Evolutionary conservation across 2,329 filamentous ascomycete genomes (phyloP), one percentile per base, ranked within the genome.

Genomic region (Claviceps cyperi): DNA sequence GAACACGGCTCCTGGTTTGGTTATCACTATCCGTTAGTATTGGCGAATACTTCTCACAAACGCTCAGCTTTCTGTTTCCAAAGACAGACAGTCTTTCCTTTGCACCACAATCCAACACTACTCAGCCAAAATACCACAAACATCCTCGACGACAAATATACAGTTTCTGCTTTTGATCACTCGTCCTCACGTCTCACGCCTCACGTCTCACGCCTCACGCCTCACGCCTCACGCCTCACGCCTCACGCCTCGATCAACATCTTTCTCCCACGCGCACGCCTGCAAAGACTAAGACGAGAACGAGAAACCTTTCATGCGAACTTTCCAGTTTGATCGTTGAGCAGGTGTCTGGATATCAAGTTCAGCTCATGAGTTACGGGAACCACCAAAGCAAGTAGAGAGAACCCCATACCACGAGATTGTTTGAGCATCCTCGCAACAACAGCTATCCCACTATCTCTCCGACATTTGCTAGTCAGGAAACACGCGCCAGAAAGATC

Each of bases 351-450:
- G 21, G 39, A 43, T 43, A 36, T 17, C 28, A n/a, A 15, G 40
- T 11, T 39, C 41, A 46, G 28, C 22, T 15, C 15, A 46, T 41
- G 50, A 48, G 43, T 48, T 35, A 43, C 24, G 41, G 46, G 22
- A 44, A 48, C 19, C 41, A 22, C 35, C 50, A 46, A 48, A 46
- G 46, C 46, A 48, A 48, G 50, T 51, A 46, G 9, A 46, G 14
- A 46, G 32, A 13, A 41, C 22, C 36, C 22, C 19, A 43, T n/a
- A 43, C 32, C 50, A 40, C 40, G 22, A 17, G 36, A 24, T 21
- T 39, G n/a, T 24, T 39, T 21, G 36, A 41, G 39, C 39, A 15
- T 21, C 6, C 9, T 43, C 13, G 50, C 46, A 41, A 41, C 46
- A 46, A 38, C 35, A 32, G 28, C 28, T 4, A 32, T 32, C 4